These are phyloP conservation scores for Ustilago shanxiensis DNA, from an alignment of 1,284 basidiomycete species.

Conservation along the genomic window DNA sequence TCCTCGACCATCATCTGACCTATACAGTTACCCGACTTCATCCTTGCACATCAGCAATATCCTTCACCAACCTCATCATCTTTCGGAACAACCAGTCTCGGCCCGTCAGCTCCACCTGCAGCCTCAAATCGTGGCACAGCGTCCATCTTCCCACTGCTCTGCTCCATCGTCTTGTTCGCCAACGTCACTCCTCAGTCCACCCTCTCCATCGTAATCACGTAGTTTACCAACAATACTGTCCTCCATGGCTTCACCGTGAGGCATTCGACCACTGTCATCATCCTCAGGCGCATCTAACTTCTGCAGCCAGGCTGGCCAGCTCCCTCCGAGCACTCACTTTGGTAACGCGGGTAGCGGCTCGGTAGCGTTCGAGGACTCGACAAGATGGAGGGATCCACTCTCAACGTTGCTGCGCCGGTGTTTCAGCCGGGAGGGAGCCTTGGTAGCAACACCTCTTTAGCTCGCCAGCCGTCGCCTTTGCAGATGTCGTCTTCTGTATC, in stretches of 20 bases:
- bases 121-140: not conserved
- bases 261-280: no score
- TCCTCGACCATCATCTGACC: constrained; percentile 3
- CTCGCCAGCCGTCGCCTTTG: constrained; percentile 19
- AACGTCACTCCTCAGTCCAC: not conserved
- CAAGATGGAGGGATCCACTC: constrained; percentile 34
- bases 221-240: not conserved
- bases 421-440: constrained; percentile 28
- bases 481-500: not conserved
- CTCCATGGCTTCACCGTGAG: constrained; percentile 6
- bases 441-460: not conserved
- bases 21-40: not conserved
- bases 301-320: not conserved
- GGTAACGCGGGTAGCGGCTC: not conserved
- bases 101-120: not conserved
- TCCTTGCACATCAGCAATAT: not conserved
- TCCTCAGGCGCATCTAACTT: not conserved
- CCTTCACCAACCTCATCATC: constrained; percentile 4
- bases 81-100: not conserved
- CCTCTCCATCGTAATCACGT: no score
- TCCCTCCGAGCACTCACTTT: not conserved
- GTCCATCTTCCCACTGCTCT: no score
- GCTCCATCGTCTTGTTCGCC: not conserved
- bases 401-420: constrained; percentile 46
- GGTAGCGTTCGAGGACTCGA: not conserved